These are phyloP conservation scores for Bruguiera hainesii DNA, from an alignment of 441 rosid species.

Conservation along the genomic window DNA sequence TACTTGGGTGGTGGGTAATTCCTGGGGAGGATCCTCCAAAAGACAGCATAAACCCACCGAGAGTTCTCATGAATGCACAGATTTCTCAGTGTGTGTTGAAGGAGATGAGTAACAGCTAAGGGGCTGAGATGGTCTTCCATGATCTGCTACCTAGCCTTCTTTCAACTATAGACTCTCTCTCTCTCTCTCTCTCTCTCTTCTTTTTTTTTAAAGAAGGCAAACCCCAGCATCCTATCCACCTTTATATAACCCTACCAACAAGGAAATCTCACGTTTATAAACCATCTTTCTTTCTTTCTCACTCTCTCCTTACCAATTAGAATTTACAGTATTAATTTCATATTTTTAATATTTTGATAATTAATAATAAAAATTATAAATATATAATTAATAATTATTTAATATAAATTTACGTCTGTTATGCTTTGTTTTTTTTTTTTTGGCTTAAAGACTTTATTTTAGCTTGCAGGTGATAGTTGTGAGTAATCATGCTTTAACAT, in stretches of 20 bases:
- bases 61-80: conserved; percentile 82
- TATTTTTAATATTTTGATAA: too few species aligned
- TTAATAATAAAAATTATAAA: too few species aligned
- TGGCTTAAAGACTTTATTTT: too few species aligned
- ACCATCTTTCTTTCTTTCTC: not conserved
- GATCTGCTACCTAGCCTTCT: conserved; percentile 6
- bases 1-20: conserved; percentile 99
- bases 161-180: conserved; percentile 13
- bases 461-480: conserved; percentile 4
- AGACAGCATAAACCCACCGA: conserved; percentile 99
- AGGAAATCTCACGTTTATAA: conserved; percentile 35
- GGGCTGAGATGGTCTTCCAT: conserved; percentile 86
- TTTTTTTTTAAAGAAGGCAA: conserved; percentile 42
- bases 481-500: conserved; percentile 29
- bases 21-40: conserved; percentile 98
- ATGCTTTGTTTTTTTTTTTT: too few species aligned
- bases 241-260: conserved; percentile 53
- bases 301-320: not conserved
- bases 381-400: too few species aligned
- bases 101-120: conserved; percentile 89
- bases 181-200: conserved; percentile 10
- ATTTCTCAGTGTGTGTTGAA: conserved; percentile 93
- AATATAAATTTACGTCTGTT: too few species aligned
- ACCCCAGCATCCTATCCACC: conserved; percentile 40
- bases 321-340: too few species aligned